Base-by-base conservation (phyloP, 148 eudicot species). In the Vaccinium corymbosum region DNA sequence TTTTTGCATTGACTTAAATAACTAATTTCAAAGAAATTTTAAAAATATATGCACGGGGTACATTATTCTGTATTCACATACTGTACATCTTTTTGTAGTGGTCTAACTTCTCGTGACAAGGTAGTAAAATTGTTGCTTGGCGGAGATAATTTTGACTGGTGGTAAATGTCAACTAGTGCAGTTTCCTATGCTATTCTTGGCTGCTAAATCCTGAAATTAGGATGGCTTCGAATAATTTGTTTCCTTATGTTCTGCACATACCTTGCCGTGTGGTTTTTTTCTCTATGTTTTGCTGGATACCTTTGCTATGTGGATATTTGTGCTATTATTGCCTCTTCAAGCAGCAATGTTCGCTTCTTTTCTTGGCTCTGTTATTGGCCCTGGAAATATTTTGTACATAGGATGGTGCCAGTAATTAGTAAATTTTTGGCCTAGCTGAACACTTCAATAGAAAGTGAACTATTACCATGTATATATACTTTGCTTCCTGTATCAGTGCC, bases 341-440 rank as follows among this genome's bases (percentile, higher is more conserved):
- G 71, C 35, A 42, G n/a, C 73, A 80, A 10, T 42, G 52, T 80
- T 80, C 73, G 12, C 7, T 80, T 80, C 82, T 80, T 57, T 59
- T 50, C 27, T 46, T 80, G 5, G 52, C 19, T 35, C 62, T 35
- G 22, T 42, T 52, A 6, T 55, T 27, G 29, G 62, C 49, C 81
- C 48, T 53, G 32, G 38, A 15, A 17, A n/a, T 79, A 27, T 29
- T 79, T 27, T 25, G 15, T 68, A 27, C 73, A 29, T 7, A 16
- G 27, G 42, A 68, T 68, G 17, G 73, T 2, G 29, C 19, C 42
- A 68, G 38, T 68, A 68, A 64, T 29, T 68, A 29, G 73, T 27
- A 10, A 27, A 15, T 17, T 74, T 22, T 53, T 78, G 64, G 48
- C 55, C 64, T 78, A 15, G 22, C 29, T 25, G 22, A 78, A 52